Base-by-base conservation (phyloP, 257 asterid genomes). In the Nicotiana otophora region DNA sequence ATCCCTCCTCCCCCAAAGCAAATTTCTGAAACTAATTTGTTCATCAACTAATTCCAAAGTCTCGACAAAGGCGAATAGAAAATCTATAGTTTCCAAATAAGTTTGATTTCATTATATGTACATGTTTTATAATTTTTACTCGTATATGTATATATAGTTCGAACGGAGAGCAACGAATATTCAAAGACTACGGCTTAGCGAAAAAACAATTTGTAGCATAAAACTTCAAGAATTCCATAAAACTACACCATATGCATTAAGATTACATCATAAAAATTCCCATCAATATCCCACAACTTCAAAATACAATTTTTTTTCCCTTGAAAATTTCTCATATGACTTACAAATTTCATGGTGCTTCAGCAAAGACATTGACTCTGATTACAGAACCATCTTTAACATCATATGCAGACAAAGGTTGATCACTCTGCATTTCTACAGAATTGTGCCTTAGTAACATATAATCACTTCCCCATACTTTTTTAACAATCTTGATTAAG, bases 381-480 rank as follows among this genome's bases (percentile, higher is more conserved):
- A 89, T 63, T 48, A 85, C 67, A 1, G 89, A 85, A 16, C 88
- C 91, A 58, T 88, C 57, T 83, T 42, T 76, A 9, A 90, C 57
- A 60, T 53, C 74, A 79, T 88, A 90, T 1, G 83, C 77, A 69
- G 88, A 80, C 68, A 90, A 86, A 30, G 26, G 81, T 28, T 82
- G 57, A 28, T 81, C 70, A 10, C 3, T 30, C 12, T 65, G 55
- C 89, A 89, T 83, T 75, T 34, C 81, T 3, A 7, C 65, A 14
- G 86, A 81, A 1, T 80, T 34, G 9, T 86, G 82, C 62, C 70
- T 86, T 5, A 86, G 87, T 5, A 86, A 80, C 60, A 85, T 60
- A 72, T 66, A 64, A 5, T 80, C 87, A 84, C 81, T 82, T 0
- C 89, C 92, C 90, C 92, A 88, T 23, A n/a, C 34, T 17, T 12